A percentile compares a stretch with the other conserved stretches of the same genome.
Evolutionary conservation across 1,284 basidiomycete species (phyloP).

Genomic region (Pascua sp.): DNA sequence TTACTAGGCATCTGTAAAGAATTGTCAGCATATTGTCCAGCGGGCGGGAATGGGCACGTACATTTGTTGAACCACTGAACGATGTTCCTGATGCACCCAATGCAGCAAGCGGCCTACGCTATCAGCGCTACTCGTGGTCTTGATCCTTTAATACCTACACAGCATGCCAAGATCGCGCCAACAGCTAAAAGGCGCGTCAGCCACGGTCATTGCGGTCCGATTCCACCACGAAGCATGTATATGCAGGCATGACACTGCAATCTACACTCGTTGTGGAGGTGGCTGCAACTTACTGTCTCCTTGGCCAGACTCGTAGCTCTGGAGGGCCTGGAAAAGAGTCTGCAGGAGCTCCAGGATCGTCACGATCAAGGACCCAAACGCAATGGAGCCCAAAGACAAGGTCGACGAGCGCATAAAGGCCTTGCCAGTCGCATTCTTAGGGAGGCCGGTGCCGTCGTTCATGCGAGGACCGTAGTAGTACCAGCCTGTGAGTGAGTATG

Average conservation of each 20-base stretch:
- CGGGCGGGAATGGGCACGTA: slow-evolving; percentile 23
- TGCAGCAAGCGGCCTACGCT: slow-evolving; percentile 66
- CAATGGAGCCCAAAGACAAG: slow-evolving; percentile 79
- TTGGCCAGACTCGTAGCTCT: slow-evolving; percentile 66
- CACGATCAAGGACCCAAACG: slow-evolving; percentile 84
- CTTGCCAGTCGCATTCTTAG: slow-evolving; percentile 65
- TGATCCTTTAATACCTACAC: slow-evolving; percentile 19
- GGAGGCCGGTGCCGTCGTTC: slow-evolving; percentile 48
- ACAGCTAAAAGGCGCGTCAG: slow-evolving; percentile 53
- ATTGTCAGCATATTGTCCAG: not conserved
- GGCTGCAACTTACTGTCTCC: slow-evolving; percentile 62
- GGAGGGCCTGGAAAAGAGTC: slow-evolving; percentile 62
- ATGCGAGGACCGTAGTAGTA: slow-evolving; percentile 47
- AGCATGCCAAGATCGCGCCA: slow-evolving; percentile 68
- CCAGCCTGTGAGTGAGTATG: slow-evolving; percentile 28
- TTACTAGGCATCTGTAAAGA: slow-evolving; percentile 35
- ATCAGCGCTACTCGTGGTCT: not conserved
- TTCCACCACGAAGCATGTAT: too few species aligned
- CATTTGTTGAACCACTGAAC: slow-evolving; percentile 74
- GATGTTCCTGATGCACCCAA: slow-evolving; percentile 66
- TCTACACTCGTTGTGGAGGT: too few species aligned
- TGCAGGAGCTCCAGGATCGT: slow-evolving; percentile 75
- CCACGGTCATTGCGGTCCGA: not conserved
- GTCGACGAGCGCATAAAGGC: slow-evolving; percentile 78
- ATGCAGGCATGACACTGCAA: too few species aligned